These are phyloP conservation scores for Aspergillus pseudotamarii DNA, from an alignment of 2,329 filamentous ascomycete genomes.

Conservation along the genomic window DNA sequence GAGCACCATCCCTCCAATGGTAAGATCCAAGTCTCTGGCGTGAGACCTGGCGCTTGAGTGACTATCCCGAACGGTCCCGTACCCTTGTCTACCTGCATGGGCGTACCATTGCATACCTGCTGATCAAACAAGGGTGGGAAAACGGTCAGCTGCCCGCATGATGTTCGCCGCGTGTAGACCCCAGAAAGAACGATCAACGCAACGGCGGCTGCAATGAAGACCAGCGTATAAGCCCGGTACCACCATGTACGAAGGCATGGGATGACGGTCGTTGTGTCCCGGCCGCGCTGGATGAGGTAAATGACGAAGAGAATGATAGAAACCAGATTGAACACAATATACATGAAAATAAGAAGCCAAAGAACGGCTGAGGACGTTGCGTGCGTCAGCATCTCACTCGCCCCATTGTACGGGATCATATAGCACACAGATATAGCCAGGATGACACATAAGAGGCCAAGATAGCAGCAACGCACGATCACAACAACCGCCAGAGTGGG, in stretches of 20 bases:
- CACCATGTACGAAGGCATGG: constrained; percentile 8
- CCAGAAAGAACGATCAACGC: constrained; percentile 2
- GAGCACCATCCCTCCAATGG: constrained; percentile 10
- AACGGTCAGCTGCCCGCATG: constrained; percentile 4
- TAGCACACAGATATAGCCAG: constrained; percentile 5
- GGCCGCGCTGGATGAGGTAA: constrained; percentile 1
- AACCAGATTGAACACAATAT: constrained; percentile 1
- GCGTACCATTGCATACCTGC: constrained; percentile 1
- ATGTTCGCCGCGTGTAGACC: constrained; percentile 1
- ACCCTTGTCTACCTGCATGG: not conserved
- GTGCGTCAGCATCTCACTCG: not conserved
- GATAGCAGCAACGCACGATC: not conserved
- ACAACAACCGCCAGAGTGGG: not conserved
- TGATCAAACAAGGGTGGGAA: constrained; percentile 1
- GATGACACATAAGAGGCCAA: not conserved
- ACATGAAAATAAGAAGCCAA: not conserved
- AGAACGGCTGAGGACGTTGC: not conserved
- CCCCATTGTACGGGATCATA: not conserved
- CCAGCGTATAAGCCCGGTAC: constrained; percentile 8
- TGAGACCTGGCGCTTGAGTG: not conserved
- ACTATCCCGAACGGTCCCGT: not conserved
- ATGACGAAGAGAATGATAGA: not conserved
- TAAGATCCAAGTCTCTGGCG: constrained; percentile 2
- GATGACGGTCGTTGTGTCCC: constrained; percentile 3
- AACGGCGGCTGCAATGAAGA: not conserved